Evolutionary conservation across 441 rosid genomes (phyloP), one percentile per base, ranked within the genome.

Genomic region (Biscutella laevigata): DNA sequence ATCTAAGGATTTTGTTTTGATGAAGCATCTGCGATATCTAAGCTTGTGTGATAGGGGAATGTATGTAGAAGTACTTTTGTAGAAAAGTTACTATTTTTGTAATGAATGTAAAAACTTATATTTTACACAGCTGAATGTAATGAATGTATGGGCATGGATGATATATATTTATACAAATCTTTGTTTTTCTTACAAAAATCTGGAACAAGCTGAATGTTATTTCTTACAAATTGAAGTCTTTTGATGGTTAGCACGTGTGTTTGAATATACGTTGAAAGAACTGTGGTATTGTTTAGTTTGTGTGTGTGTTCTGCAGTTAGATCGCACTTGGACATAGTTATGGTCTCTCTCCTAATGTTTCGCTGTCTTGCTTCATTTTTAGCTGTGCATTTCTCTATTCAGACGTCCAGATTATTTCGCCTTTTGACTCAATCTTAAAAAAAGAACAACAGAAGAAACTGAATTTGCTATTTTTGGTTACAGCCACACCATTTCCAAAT

Each of bases 341-440:
- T 57, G 40, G 47, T 50, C 58, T 64, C 34, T 59, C 62, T 66
- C 71, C 66, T 53, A 46, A 67, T 32, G 35, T 67, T 67, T 33
- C 52, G 71, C 62, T 53, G 66, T 42, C n/a, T n/a, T 66, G 39
- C 41, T 53, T 53, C 36, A 60, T 39, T 59, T 32, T 19, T 53
- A 53, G 71, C 71, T 66, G 32, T 59, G 38, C 61, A 59, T 45
- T 59, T 66, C 45, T 66, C 66, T 59, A 59, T 66, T 66, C 66
- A 60, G 27, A 59, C 66, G 57, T 46, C 71, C 66, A 66, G 61
- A 59, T 52, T 53, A 52, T 30, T 58, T 29, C 71, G 61, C 71
- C 59, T 51, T 52, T 58, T 65, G 54, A 50, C 64, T 65, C 60
- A 43, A 59, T 30, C 41, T 39, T 13, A 16, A 19, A 17, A 34